Conservation (phyloP, 176 grass and related monocot species). For the Sorghum bicolor region DNA sequence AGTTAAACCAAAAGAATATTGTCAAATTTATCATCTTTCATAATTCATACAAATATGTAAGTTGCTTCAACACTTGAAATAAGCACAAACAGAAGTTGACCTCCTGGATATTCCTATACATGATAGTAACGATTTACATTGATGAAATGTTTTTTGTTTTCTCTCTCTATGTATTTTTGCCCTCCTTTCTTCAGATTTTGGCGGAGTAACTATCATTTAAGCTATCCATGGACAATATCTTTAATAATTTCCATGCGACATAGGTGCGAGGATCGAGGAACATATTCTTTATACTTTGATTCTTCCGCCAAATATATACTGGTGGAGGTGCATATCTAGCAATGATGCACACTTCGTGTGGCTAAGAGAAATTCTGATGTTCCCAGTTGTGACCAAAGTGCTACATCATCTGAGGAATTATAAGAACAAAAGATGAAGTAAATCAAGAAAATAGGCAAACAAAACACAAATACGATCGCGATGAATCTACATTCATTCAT, state of each 20-base stretch:
- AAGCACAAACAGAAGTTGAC: constrained; percentile 6
- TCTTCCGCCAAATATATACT: constrained; percentile 46
- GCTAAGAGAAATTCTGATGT: constrained; percentile 45
- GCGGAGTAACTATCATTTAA: neutral
- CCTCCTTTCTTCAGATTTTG: neutral
- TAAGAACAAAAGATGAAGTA: constrained; percentile 5
- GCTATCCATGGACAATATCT: constrained; percentile 19
- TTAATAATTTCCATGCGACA: constrained; percentile 37
- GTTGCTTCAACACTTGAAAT: neutral
- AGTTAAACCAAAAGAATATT: neutral
- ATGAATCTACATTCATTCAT: neutral
- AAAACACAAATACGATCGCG: neutral
- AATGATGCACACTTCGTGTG: constrained; percentile 51
- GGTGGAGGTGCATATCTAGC: constrained; percentile 44
- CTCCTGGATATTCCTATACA: neutral
- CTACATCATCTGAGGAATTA: constrained; percentile 17
- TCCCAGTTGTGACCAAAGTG: constrained; percentile 23
- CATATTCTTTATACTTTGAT: constrained; percentile 51
- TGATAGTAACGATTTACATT: neutral
- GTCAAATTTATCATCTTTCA: neutral
- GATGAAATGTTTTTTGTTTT: constrained; percentile 1
- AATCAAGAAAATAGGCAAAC: neutral
- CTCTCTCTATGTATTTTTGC: neutral
- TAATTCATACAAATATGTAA: constrained; percentile 10
- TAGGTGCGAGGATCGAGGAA: constrained; percentile 13